Conservation (phyloP, 2,329 filamentous ascomycete genomes). For the Sarocladiaceae sp. region DNA sequence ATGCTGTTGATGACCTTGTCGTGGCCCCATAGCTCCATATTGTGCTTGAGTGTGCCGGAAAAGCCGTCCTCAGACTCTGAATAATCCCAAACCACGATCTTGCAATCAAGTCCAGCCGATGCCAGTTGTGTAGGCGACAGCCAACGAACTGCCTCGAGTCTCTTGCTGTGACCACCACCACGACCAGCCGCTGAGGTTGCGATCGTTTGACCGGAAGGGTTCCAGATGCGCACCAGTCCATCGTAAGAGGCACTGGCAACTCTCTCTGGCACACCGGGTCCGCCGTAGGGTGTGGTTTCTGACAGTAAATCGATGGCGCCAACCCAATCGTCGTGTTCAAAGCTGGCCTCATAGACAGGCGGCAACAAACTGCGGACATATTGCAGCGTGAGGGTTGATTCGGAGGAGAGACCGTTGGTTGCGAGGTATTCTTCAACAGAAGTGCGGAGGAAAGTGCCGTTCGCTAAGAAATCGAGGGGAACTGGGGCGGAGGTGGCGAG, state of each 20-base stretch:
- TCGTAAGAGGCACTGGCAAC: slow-evolving; percentile 95
- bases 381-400: slow-evolving; percentile 82
- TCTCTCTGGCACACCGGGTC: slow-evolving; percentile 31
- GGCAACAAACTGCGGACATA: slow-evolving; percentile 91
- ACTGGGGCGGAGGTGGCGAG: slow-evolving; percentile 61
- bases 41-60: slow-evolving; percentile 61
- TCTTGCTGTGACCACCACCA: slow-evolving; percentile 69
- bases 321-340: slow-evolving; percentile 98
- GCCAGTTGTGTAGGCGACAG: slow-evolving; percentile 73
- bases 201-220: slow-evolving; percentile 78
- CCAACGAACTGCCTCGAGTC: slow-evolving; percentile 81
- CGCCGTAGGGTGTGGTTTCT: slow-evolving; percentile 44
- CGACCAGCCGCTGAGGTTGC: slow-evolving; percentile 66
- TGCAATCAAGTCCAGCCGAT: slow-evolving; percentile 79
- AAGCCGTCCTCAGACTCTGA: slow-evolving; percentile 59
- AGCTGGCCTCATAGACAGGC: slow-evolving; percentile 83
- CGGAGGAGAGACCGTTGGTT: slow-evolving; percentile 79
- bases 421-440: slow-evolving; percentile 89
- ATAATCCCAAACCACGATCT: slow-evolving; percentile 88
- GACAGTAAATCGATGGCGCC: slow-evolving; percentile 81
- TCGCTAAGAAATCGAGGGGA: slow-evolving; percentile 92
- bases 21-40: slow-evolving; percentile 82
- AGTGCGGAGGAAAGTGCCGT: slow-evolving; percentile 85
- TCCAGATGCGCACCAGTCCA: slow-evolving; percentile 84
- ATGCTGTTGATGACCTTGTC: slow-evolving; percentile 69